Conservation (phyloP, 495 filamentous ascomycete species). For the Beverwykella pulmonaria region DNA sequence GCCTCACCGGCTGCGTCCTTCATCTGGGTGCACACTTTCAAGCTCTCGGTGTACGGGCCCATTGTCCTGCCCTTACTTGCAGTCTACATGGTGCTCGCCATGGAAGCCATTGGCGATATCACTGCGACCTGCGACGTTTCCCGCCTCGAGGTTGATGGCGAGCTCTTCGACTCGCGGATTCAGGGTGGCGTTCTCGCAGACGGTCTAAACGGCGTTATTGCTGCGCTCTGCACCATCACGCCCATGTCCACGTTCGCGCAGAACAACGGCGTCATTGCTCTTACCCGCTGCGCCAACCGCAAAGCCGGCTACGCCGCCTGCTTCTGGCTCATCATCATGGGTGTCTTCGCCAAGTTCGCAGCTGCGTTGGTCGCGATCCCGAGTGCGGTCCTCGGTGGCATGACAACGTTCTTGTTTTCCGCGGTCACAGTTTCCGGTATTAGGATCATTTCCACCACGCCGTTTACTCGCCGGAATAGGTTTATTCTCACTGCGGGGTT, state of each 20-base stretch:
- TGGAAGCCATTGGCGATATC: conserved; percentile 86
- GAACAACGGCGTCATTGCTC: conserved; percentile 91
- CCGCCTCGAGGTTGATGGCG: conserved; percentile 76
- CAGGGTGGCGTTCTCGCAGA: conserved; percentile 87
- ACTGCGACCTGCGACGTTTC: conserved; percentile 81
- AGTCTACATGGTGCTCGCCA: conserved; percentile 84
- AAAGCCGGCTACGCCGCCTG: conserved; percentile 77
- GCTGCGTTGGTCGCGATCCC: conserved; percentile 84
- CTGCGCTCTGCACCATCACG: conserved; percentile 80
- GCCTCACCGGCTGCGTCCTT: conserved; percentile 75
- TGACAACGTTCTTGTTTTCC: conserved; percentile 91
- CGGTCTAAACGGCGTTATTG: conserved; percentile 79
- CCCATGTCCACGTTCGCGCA: conserved; percentile 82
- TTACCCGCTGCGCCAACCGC: conserved; percentile 87
- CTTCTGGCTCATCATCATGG: conserved; percentile 85
- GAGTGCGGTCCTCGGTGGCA: conserved; percentile 77
- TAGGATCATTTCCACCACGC: conserved; percentile 75
- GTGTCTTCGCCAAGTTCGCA: conserved; percentile 91
- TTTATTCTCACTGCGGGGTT: conserved; percentile 85
- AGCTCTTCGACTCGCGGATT: conserved; percentile 82
- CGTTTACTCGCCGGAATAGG: conserved; percentile 81
- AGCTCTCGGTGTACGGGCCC: conserved; percentile 76
- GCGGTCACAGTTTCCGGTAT: conserved; percentile 85
- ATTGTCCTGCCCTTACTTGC: conserved; percentile 82
- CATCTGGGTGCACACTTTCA: conserved; percentile 90